Evolutionary conservation across 2,329 filamentous ascomycete species (phyloP).

Genomic region (Xylaria sp.): DNA sequence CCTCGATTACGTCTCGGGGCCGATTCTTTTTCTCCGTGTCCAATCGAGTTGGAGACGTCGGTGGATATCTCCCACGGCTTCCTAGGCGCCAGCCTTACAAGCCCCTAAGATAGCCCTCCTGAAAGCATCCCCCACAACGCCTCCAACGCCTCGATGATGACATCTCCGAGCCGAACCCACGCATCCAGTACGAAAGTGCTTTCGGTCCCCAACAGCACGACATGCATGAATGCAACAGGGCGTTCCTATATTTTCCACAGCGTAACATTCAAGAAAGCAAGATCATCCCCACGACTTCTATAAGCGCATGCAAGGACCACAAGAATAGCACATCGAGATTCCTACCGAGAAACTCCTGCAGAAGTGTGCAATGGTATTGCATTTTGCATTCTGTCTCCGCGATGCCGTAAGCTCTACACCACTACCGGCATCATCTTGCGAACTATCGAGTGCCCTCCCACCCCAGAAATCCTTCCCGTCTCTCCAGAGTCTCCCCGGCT

Average conservation of each 20-base stretch:
- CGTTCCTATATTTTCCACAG: slow-evolving; percentile 11
- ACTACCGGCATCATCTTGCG: neutral
- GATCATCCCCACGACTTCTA: neutral
- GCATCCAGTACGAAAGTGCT: slow-evolving; percentile 10
- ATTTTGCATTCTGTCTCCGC: slow-evolving; percentile 10
- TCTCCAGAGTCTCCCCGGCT: neutral
- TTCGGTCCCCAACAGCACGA: slow-evolving; percentile 1
- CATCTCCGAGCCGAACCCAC: neutral
- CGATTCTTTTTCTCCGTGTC: slow-evolving; percentile 7
- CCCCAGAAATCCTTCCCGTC: neutral
- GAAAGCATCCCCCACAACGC: slow-evolving; percentile 11
- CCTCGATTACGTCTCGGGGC: slow-evolving; percentile 13
- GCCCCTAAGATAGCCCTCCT: neutral
- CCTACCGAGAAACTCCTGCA: neutral
- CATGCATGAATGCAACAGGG: slow-evolving; percentile 14
- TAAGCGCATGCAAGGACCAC: slow-evolving; percentile 5
- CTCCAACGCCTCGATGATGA: neutral
- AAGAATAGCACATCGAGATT: slow-evolving; percentile 6
- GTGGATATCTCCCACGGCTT: slow-evolving; percentile 15
- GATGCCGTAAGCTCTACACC: neutral
- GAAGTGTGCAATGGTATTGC: neutral
- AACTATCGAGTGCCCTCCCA: neutral
- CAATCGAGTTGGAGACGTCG: slow-evolving; percentile 1
- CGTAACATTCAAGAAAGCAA: slow-evolving; percentile 6
- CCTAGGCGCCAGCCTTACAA: neutral